phyloP scores from a whole-genome alignment of 352 stramenopile genomes.

The Phytophthora pinifolia region DNA sequence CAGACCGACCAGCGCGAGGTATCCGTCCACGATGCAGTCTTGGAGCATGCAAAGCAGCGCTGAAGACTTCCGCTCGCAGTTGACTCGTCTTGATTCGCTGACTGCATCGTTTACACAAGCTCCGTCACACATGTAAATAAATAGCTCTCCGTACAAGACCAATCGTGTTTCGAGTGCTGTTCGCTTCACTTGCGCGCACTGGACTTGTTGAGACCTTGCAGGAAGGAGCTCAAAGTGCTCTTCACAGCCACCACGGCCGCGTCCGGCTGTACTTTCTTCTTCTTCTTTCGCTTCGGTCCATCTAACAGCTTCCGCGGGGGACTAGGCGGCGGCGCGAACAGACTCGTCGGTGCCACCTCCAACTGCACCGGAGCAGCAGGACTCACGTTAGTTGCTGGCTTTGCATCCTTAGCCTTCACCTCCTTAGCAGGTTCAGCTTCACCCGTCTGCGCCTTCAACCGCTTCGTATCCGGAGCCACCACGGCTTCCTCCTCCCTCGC shows the following conservation, averaged over 20 bases:
- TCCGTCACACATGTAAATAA: constrained; percentile 27
- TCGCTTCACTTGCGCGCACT: constrained; percentile 45
- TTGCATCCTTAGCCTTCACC: not conserved
- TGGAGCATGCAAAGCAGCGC: constrained; percentile 33
- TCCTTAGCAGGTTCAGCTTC: not conserved
- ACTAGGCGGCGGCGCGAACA: constrained; percentile 56
- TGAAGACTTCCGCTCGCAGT: constrained; percentile 32
- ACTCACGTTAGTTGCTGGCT: not conserved
- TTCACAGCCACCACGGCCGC: constrained; percentile 54
- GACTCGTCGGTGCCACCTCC: constrained; percentile 27
- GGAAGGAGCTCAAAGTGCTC: constrained; percentile 65
- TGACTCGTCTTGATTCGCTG: constrained; percentile 28
- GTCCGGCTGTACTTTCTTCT: constrained; percentile 35
- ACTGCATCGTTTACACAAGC: constrained; percentile 26
- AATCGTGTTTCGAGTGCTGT: not conserved
- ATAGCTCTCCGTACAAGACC: not conserved
- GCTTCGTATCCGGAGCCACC: constrained; percentile 24
- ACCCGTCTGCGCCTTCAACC: constrained; percentile 20
- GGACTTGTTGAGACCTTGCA: constrained; percentile 43
- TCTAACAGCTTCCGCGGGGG: constrained; percentile 73
- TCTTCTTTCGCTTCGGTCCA: constrained; percentile 67
- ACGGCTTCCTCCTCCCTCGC: constrained; percentile 3
- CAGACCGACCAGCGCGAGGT: constrained; percentile 25
- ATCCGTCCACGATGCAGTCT: constrained; percentile 49
- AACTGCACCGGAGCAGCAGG: constrained; percentile 3